Conservation (phyloP, 345 rosid species). For the Acer campestre region DNA sequence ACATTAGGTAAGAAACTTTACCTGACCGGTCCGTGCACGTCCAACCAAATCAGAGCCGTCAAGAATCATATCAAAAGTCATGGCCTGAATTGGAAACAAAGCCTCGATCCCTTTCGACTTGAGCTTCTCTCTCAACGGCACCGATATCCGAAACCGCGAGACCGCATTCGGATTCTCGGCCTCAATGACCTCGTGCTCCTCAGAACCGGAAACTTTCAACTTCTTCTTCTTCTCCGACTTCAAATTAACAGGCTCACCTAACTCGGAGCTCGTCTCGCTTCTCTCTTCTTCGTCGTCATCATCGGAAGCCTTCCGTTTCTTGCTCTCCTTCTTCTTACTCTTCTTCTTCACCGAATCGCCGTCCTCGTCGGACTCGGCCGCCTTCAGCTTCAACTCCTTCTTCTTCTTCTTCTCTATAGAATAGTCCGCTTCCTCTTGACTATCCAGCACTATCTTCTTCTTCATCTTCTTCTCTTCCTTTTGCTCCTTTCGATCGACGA, state of each 20-base stretch:
- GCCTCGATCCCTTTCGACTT: conserved; percentile 79
- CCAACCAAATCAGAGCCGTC: conserved; percentile 91
- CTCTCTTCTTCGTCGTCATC: conserved; percentile 44
- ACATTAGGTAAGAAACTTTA: conserved; percentile 18
- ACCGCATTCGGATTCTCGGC: conserved; percentile 68
- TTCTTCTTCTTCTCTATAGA: conserved; percentile 48
- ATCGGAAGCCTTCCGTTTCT: conserved; percentile 65
- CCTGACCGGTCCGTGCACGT: conserved; percentile 98
- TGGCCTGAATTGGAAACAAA: conserved; percentile 89
- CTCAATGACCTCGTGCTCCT: conserved; percentile 38
- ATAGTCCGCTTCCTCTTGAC: conserved; percentile 39
- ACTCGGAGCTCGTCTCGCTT: conserved; percentile 80
- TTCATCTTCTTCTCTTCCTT: conserved; percentile 68
- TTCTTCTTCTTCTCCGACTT: conserved; percentile 41
- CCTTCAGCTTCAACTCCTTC: conserved; percentile 33
- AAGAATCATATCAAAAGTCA: conserved; percentile 69
- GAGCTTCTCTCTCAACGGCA: conserved; percentile 56
- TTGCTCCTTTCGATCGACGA: conserved; percentile 36
- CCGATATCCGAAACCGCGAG: conserved; percentile 74
- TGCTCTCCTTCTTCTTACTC: conserved; percentile 46
- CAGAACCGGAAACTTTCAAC: conserved; percentile 49
- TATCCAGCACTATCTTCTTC: conserved; percentile 49
- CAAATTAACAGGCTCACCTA: conserved; percentile 50
- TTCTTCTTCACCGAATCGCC: conserved; percentile 37
- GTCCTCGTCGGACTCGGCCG: conserved; percentile 33